Evolutionary conservation across 2,329 filamentous ascomycete species (phyloP).

Genomic region (Didymella pomorum): DNA sequence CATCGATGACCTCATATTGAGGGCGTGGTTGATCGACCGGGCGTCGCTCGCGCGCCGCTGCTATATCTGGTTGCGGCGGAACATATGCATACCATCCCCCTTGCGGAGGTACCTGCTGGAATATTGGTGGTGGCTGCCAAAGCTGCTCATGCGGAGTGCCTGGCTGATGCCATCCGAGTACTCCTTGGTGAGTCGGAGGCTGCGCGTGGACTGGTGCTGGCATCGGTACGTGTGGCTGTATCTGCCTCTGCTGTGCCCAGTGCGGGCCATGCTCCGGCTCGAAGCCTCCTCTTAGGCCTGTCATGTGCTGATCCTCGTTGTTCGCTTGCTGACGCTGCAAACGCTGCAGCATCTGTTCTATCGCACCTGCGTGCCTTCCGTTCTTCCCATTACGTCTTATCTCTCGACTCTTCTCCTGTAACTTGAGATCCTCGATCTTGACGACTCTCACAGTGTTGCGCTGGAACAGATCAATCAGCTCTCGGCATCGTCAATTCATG

Average conservation of each 20-base stretch:
- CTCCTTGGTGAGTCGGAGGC: neutral
- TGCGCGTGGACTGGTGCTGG: neutral
- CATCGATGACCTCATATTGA: neutral
- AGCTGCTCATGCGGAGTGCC: neutral
- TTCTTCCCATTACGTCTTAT: neutral
- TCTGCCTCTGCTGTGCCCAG: neutral
- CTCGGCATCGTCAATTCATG: neutral
- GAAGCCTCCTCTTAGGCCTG: neutral
- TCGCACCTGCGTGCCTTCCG: neutral
- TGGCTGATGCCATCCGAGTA: neutral
- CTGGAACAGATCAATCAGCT: neutral
- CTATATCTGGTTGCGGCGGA: neutral
- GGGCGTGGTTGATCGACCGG: neutral
- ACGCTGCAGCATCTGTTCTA: neutral
- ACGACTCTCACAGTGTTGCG: neutral
- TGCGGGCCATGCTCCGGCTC: neutral
- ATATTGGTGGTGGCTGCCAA: neutral
- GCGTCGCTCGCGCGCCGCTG: neutral
- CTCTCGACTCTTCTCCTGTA: neutral
- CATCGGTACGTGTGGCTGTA: neutral
- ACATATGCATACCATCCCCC: neutral
- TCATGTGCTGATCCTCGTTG: neutral
- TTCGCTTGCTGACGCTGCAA: neutral
- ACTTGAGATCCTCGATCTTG: neutral
- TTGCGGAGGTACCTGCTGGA: neutral